Evolutionary conservation across 495 filamentous ascomycete species (phyloP), one percentile per base, ranked within the genome.

Genomic region (Sphaerosporella brunnea): DNA sequence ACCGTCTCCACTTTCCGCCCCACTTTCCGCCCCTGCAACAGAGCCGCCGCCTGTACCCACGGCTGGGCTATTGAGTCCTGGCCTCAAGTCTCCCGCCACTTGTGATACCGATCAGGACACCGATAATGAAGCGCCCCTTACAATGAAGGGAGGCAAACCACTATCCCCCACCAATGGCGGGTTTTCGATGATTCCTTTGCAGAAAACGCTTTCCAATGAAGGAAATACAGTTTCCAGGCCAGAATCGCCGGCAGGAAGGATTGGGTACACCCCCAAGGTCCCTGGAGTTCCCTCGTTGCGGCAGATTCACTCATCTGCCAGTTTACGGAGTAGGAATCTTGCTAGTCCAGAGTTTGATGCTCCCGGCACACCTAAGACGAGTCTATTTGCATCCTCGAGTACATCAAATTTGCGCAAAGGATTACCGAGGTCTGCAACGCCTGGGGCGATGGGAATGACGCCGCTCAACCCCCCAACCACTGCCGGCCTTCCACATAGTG

Each of bases 241-340:
- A 20, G 62, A 68, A 4, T 71, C 68, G 19, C 68, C 72, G 18
- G 62, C 63, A 18, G 66, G n/a, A n/a, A n/a, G 69, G 3, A 63
- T 69, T 26, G 34, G 40, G 20, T 43, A 43, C 43, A 66, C 69
- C 42, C 61, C 62, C 20, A 73, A 73, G 58, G 65, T 70, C 16
- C 65, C 71, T 18, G 71, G 68, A 1, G 69, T 69, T 19, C 68
- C 70, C 34, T 71, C 71, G 37, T 63, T 93, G 50, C 71, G 79
- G 30, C 93, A 86, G 66, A 80, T 79, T 45, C 80, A 80, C 52
- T 87, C 85, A 0, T 80, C 82, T 2, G 75, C 83, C 2, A 84
- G 79, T 56, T 62, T 86, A 21, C 82, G 77, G 53, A 72, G 75
- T 36, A 66, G 80, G 46, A 77, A 78, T 58, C 70, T 73, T 25